A percentile compares a stretch with the other conserved stretches of the same genome.
Evolutionary conservation across 2,329 filamentous ascomycete species (phyloP).

Genomic region (Teratosphaeria gauchensis): DNA sequence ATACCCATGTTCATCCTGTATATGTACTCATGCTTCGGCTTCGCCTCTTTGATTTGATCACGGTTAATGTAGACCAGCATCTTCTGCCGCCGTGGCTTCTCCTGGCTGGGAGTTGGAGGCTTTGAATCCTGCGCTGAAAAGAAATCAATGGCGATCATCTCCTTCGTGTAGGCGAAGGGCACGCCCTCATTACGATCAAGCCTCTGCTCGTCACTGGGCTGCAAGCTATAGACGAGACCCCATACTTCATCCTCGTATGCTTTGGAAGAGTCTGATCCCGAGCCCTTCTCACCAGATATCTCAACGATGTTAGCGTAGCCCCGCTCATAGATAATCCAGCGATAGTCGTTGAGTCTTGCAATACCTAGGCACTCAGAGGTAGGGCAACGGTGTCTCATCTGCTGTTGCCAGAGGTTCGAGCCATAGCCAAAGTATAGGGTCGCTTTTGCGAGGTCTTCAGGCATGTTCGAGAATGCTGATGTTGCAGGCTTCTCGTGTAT

Average conservation of each 20-base stretch:
- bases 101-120: slow-evolving; percentile 14
- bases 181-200: slow-evolving; percentile 56
- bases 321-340: slow-evolving; percentile 57
- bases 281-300: slow-evolving; percentile 1
- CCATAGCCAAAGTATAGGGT: slow-evolving; percentile 58
- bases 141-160: slow-evolving; percentile 36
- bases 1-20: slow-evolving; percentile 55
- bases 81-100: slow-evolving; percentile 13
- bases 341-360: slow-evolving; percentile 47
- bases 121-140: slow-evolving; percentile 23
- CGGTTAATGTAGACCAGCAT: slow-evolving; percentile 55
- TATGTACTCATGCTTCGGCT: slow-evolving; percentile 49
- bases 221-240: slow-evolving; percentile 48
- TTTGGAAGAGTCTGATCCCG: neutral
- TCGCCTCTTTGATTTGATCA: slow-evolving; percentile 28
- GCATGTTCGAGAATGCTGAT: neutral
- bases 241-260: slow-evolving; percentile 38
- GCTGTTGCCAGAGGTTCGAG: slow-evolving; percentile 56
- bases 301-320: slow-evolving; percentile 60
- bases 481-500: neutral
- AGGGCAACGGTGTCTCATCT: slow-evolving; percentile 56
- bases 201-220: slow-evolving; percentile 38
- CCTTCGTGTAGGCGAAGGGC: slow-evolving; percentile 50
- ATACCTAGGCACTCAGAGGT: slow-evolving; percentile 47
- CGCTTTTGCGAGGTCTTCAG: neutral